Evolutionary conservation across 768 basidiomycete species (phyloP).

Genomic region (Boletus eberwhitei): DNA sequence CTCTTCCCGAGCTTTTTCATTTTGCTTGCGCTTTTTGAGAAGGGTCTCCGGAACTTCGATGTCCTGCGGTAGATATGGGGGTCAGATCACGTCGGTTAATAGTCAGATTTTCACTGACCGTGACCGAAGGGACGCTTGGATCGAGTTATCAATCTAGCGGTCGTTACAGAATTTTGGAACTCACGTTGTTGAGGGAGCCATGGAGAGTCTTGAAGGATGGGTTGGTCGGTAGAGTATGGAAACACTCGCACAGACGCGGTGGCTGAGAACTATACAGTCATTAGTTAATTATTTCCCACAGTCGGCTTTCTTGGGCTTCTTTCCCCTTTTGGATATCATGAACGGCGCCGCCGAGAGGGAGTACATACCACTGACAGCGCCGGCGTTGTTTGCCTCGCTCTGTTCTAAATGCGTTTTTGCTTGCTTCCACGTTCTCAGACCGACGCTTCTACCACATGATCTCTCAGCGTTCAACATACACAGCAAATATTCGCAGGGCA

Average conservation of each 20-base stretch:
- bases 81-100: slow-evolving; percentile 14
- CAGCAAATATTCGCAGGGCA: not conserved
- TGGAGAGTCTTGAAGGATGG: slow-evolving; percentile 39
- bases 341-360: not conserved
- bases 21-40: slow-evolving; percentile 99
- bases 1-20: slow-evolving; percentile 93
- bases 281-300: slow-evolving; percentile 30
- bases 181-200: slow-evolving; percentile 54
- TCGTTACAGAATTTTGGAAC: slow-evolving; percentile 24
- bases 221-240: slow-evolving; percentile 26
- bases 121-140: slow-evolving; percentile 44
- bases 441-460: not conserved
- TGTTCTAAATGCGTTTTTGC: not conserved
- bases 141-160: not conserved
- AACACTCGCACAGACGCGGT: slow-evolving; percentile 23
- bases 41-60: slow-evolving; percentile 99
- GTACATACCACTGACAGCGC: too few relatives aligned
- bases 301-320: not conserved
- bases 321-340: not conserved
- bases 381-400: not conserved
- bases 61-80: slow-evolving; percentile 43
- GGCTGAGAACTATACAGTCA: slow-evolving; percentile 40
- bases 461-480: not conserved
- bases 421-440: not conserved
- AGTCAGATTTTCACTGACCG: slow-evolving; percentile 34